Percentiles rank a stretch among this genome's conserved stretches.
phyloP scores from a whole-genome alignment of 176 grass and related monocot genomes.

The Eragrostis curvula region DNA sequence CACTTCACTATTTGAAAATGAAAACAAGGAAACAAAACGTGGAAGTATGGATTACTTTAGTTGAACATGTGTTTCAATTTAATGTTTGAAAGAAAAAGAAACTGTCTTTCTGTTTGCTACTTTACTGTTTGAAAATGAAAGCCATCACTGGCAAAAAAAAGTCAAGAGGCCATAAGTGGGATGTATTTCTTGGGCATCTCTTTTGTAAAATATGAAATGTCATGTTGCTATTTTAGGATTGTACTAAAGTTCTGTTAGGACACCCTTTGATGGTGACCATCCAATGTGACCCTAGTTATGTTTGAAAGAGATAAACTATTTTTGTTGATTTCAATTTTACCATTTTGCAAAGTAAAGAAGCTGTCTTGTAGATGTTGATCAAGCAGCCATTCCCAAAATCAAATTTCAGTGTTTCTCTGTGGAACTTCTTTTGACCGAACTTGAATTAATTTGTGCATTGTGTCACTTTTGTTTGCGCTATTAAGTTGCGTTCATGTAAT shows the following conservation, averaged over 20 bases:
- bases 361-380: background rate
- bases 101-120: background rate
- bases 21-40: background rate
- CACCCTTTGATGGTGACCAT: background rate
- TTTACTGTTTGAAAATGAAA: background rate
- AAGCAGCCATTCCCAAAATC: background rate
- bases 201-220: background rate
- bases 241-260: background rate
- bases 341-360: background rate
- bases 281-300: background rate
- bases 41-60: background rate
- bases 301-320: slow-evolving; percentile 1
- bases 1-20: too few relatives aligned
- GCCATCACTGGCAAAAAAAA: too few relatives aligned
- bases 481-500: background rate
- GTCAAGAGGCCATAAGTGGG: background rate
- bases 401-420: background rate
- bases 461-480: background rate
- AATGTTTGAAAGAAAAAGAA: slow-evolving; percentile 9
- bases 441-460: background rate
- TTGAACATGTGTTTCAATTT: slow-evolving; percentile 2
- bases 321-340: background rate
- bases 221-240: background rate
- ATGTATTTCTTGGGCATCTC: background rate
- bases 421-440: background rate